A percentile compares a stretch with the other conserved stretches of the same genome.
These are phyloP conservation scores for Suhomyces kunorum DNA, from an alignment of 1,139 yeast species.

Conservation along the genomic window DNA sequence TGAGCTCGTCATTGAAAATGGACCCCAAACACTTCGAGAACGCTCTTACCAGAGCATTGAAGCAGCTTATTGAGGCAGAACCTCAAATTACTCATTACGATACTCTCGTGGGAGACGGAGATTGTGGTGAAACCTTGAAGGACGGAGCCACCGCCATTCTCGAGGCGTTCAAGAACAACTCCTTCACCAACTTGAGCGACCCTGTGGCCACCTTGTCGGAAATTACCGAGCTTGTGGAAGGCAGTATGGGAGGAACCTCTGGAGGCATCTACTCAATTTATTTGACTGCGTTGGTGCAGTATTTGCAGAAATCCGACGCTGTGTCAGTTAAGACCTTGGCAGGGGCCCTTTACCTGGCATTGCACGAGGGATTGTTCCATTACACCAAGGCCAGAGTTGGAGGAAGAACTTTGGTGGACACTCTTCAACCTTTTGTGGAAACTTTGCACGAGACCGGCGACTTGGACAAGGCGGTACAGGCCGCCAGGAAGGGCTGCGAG, in stretches of 20 bases:
- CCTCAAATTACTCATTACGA: constrained; percentile 84
- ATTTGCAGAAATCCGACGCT: constrained; percentile 36
- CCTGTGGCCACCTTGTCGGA: constrained; percentile 50
- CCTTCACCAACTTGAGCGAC: constrained; percentile 46
- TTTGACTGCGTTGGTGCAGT: constrained; percentile 60
- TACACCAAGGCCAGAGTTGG: constrained; percentile 89
- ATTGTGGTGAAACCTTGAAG: constrained; percentile 89
- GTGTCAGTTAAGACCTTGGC: constrained; percentile 24
- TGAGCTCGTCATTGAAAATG: constrained; percentile 41
- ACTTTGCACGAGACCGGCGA: constrained; percentile 53
- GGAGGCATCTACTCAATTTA: constrained; percentile 91
- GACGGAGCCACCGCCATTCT: constrained; percentile 77
- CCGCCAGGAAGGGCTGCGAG: constrained; percentile 77
- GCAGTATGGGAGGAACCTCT: constrained; percentile 94
- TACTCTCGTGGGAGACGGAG: constrained; percentile 94
- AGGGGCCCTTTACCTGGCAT: constrained; percentile 46
- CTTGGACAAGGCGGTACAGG: constrained; percentile 58
- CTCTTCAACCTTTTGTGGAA: constrained; percentile 82
- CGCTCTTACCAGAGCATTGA: constrained; percentile 51
- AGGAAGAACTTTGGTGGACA: constrained; percentile 87
- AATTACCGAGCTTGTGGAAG: constrained; percentile 70
- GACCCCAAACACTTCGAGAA: constrained; percentile 41
- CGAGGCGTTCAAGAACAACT: constrained; percentile 43
- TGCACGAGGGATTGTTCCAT: constrained; percentile 61
- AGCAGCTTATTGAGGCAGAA: constrained; percentile 55